Evolutionary conservation across 1,139 yeast species (phyloP).

Genomic region (Diutina catenulata): DNA sequence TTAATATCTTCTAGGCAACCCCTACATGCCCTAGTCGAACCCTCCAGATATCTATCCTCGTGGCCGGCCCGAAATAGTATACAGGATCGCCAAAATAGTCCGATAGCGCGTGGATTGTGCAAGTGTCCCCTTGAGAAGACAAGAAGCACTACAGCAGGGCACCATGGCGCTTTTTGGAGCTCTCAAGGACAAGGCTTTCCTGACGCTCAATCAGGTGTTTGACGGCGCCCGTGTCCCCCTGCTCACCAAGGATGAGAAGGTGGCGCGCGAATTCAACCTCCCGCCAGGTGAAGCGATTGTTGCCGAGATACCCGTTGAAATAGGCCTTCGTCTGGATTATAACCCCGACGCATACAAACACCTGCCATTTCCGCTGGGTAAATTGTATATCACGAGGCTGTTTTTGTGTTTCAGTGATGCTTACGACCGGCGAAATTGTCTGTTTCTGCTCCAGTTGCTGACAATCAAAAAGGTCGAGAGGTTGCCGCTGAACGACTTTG

Average conservation of each 20-base stretch:
- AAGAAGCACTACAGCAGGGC: too few species aligned
- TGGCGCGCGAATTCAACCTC: slow-evolving; percentile 52
- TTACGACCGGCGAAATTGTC: slow-evolving; percentile 57
- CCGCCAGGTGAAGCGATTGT: slow-evolving; percentile 62
- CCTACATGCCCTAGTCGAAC: too few species aligned
- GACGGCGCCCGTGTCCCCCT: slow-evolving; percentile 21
- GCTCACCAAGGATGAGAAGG: slow-evolving; percentile 54
- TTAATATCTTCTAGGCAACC: too few species aligned
- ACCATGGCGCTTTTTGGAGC: slow-evolving; percentile 12
- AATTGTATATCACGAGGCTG: slow-evolving; percentile 58
- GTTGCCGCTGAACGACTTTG: slow-evolving; percentile 60
- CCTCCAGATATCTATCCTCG: too few species aligned
- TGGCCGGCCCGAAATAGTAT: too few species aligned
- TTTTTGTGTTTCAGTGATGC: slow-evolving; percentile 66
- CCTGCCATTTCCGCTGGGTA: slow-evolving; percentile 37
- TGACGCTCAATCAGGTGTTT: slow-evolving; percentile 28
- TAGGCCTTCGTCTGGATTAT: slow-evolving; percentile 36
- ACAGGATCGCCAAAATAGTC: too few species aligned
- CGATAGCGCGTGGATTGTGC: too few species aligned
- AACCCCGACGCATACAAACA: slow-evolving; percentile 17
- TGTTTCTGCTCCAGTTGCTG: slow-evolving; percentile 61
- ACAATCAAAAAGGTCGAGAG: slow-evolving; percentile 81
- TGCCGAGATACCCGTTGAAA: slow-evolving; percentile 60
- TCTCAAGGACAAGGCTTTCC: slow-evolving; percentile 15
- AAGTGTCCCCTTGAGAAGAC: too few species aligned